Base-by-base conservation (phyloP, 805 yeast genomes). In the Metschnikowia continentalis region DNA sequence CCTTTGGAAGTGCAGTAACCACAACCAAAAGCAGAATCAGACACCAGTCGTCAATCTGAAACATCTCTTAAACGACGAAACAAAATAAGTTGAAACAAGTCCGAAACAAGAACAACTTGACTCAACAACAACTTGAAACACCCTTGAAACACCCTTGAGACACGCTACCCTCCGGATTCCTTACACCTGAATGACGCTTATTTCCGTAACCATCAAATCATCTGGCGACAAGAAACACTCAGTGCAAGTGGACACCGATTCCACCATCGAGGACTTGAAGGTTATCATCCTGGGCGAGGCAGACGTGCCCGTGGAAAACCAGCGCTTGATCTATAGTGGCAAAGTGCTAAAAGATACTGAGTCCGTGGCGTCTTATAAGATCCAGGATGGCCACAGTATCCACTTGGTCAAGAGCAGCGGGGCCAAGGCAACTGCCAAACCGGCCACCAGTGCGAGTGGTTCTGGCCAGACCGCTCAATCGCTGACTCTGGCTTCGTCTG, bases 261-360 rank as follows among this genome's bases (percentile, higher is more conserved):
- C 76, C 42, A 82, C 91, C 1, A 82, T 92, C 33, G 71, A 74
- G 20, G 87, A 84, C 54, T 76, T 92, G 57, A 92, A 92, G 69
- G 77, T 76, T 35, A 74, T 74, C 57, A 75, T 92, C 47, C 83
- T 83, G 23, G 72, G 74, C 19, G 78, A 75, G 52, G 70, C 90
- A 5, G 84, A 81, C 20, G 75, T 90, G 41, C 85, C 96, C 5
- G 82, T 81, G 1, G 86, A 78, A n/a, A 80, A 86, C 54, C 98
- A 91, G 70, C 79, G 98, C 52, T 77, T 92, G 64, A 91, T 92
- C 63, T 92, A 88, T 72, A 88, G 97, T 2, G 99, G 99, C 38
- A 86, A 92, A 59, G 96, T 94, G 33, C 78, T 92, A 63, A 91
- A 91, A 68, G 97, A 92, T 63, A 75, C 74, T 35, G 94, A 91